Evolutionary conservation across 176 grass and related monocot species (phyloP).

Genomic region (Bothriochloa decipiens): DNA sequence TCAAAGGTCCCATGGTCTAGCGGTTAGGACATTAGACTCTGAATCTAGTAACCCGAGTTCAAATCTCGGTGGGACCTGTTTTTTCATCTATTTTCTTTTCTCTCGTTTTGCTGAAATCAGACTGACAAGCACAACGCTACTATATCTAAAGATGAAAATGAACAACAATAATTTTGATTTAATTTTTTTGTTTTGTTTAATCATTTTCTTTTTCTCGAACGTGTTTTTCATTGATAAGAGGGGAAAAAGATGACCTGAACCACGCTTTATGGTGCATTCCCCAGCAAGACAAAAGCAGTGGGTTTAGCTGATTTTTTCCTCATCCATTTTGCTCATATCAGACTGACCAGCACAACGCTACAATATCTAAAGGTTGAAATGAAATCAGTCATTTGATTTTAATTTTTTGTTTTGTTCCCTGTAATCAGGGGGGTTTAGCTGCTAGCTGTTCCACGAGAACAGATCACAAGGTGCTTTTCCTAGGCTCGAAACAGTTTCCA

Average conservation of each 20-base stretch:
- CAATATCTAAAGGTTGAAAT: too few relatives aligned
- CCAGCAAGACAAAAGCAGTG: too few relatives aligned
- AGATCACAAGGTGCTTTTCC: slow-evolving; percentile 40
- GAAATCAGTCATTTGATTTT: not conserved
- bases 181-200: not conserved
- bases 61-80: slow-evolving; percentile 75
- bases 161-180: not conserved
- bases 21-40: slow-evolving; percentile 90
- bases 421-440: slow-evolving; percentile 52
- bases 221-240: too few relatives aligned
- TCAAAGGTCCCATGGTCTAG: slow-evolving; percentile 66
- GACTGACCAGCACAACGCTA: not conserved
- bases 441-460: slow-evolving; percentile 49
- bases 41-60: slow-evolving; percentile 92
- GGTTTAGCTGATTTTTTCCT: not conserved
- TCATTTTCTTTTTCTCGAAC: too few relatives aligned
- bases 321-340: not conserved
- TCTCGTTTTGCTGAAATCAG: not conserved
- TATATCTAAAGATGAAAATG: not conserved
- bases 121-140: not conserved
- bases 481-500: slow-evolving; percentile 48
- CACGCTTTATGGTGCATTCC: too few relatives aligned
- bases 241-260: too few relatives aligned
- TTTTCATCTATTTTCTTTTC: not conserved
- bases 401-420: slow-evolving; percentile 3